Conservation (phyloP, 306 rosid species). For the Fragaria nilgerrensis region DNA sequence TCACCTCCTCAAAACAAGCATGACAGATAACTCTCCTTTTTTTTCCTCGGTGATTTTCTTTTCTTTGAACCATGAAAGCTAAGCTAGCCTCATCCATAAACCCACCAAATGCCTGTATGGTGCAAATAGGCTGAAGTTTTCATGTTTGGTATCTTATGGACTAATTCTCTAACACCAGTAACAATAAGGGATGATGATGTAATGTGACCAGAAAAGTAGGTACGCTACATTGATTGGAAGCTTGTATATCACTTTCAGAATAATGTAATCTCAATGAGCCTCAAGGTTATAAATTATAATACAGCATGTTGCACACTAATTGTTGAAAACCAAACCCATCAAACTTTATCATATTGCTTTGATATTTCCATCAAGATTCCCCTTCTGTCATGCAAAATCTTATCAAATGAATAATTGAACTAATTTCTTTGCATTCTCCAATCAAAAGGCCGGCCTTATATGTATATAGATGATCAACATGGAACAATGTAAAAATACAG, state of each 20-base stretch:
- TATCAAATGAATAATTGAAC: neutral
- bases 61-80: neutral
- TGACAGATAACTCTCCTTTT: neutral
- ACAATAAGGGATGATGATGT: conserved; percentile 5
- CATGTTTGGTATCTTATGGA: neutral
- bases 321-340: neutral
- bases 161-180: neutral
- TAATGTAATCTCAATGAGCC: conserved; percentile 19
- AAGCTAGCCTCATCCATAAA: neutral
- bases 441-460: neutral
- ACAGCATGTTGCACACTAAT: neutral
- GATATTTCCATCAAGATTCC: conserved; percentile 11
- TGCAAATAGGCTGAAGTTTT: neutral
- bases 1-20: neutral
- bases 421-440: neutral
- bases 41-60: neutral
- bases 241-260: conserved; percentile 43
- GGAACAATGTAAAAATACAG: neutral
- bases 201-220: conserved; percentile 26
- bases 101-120: neutral
- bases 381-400: neutral
- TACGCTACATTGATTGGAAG: conserved; percentile 27
- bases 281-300: conserved; percentile 7
- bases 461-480: neutral
- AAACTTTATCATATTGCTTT: neutral